Base-by-base conservation (phyloP, 75 land plant species). In the Picea sitchensis region DNA sequence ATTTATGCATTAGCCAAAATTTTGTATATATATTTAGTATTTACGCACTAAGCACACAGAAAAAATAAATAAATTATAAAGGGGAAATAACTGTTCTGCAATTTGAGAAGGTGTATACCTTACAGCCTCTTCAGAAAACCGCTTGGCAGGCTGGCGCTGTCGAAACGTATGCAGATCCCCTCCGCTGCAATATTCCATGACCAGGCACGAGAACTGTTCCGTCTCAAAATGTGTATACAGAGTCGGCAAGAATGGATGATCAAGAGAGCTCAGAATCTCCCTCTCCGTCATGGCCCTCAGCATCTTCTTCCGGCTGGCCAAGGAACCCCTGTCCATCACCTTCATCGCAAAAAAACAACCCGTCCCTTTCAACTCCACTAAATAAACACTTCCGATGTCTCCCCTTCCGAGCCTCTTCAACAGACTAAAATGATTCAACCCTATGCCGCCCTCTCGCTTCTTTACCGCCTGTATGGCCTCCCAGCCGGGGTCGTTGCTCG, bases 201-300 rank as follows among this genome's bases (percentile, higher is more conserved):
- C 62, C 26, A 80, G 65, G 81, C 81, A 80, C 26, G 81, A 77
- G 56, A 75, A 80, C 60, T 80, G 78, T 13, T 80, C 79, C 32
- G 81, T 80, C 81, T 80, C 81, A 77, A 80, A 80, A 80, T 80
- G 81, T 13, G 79, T 18, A 32, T 80, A 80, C 58, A 80, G 54
- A 54, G 81, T 80, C 23, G 81, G 81, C 74, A 80, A 34, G 34
- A 80, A 80, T 2, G 81, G 81, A 80, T 80, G 81, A 77, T 80
- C 81, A 18, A 80, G 41, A 76, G 32, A 31, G 44, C 58, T 56
- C 58, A 80, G 32, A 58, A 80, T 80, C 41, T 80, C 79, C 63
- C 74, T 74, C 20, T 80, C 81, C 14, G 81, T 80, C 59, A 58
- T 51, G 4, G 79, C 81, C 36, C 81, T 79, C 47, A 80, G 14